A percentile compares a stretch with the other conserved stretches of the same genome.
These are phyloP conservation scores for Scheffersomyces illinoinensis DNA, from an alignment of 1,139 yeast species.

Conservation along the genomic window DNA sequence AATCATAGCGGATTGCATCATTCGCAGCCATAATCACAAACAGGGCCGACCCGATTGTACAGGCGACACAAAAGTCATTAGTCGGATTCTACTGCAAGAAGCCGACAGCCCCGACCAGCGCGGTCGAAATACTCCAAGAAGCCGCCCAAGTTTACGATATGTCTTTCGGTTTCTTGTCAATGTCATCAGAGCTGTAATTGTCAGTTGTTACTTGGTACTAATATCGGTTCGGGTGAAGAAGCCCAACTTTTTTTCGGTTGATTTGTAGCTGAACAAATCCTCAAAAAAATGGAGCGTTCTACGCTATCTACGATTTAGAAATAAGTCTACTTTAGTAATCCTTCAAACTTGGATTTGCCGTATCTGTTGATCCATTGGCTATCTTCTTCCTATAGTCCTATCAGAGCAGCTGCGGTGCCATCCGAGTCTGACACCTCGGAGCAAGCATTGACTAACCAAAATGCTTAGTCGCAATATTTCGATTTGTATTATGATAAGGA, in stretches of 20 bases:
- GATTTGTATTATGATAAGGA: neutral
- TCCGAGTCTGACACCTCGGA: neutral
- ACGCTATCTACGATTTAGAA: no score
- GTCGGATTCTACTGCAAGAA: neutral
- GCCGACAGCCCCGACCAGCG: neutral
- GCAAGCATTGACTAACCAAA: neutral
- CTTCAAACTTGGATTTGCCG: neutral
- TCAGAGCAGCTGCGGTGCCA: neutral
- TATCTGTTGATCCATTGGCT: neutral
- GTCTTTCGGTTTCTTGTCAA: neutral
- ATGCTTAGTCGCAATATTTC: neutral
- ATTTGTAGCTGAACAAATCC: neutral
- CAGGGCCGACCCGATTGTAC: neutral
- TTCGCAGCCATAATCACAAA: conserved; percentile 1
- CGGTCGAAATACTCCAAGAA: neutral
- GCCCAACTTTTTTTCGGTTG: neutral
- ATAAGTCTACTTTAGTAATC: no score
- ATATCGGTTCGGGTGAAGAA: neutral
- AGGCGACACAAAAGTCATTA: neutral
- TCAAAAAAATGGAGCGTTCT: no score
- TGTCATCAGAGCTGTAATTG: neutral
- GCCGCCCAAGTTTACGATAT: neutral
- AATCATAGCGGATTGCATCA: neutral
- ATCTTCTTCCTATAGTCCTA: neutral
- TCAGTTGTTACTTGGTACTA: neutral